Evolutionary conservation across 1,284 basidiomycete genomes (phyloP).

Genomic region (Marasmius sp.): DNA sequence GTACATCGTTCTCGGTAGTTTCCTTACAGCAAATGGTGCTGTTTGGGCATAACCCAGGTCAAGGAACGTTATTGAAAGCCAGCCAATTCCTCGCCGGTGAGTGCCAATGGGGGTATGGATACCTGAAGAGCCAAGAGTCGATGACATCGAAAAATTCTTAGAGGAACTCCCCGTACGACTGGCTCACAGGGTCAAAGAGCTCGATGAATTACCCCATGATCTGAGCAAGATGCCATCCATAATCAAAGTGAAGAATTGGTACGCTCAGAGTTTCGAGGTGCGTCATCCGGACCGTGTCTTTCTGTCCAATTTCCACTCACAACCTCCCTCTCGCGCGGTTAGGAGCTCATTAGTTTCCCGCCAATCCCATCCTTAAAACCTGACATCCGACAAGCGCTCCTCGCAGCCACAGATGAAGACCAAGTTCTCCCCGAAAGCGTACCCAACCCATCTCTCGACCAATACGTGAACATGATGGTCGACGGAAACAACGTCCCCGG

Average conservation of each 20-base stretch:
- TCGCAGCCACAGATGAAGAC: slow-evolving; percentile 43
- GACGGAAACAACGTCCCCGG: slow-evolving; percentile 19
- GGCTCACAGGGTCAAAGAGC: slow-evolving; percentile 94
- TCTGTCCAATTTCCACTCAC: neutral
- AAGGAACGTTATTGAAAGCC: slow-evolving; percentile 85
- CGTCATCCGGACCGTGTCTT: neutral
- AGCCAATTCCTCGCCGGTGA: slow-evolving; percentile 80
- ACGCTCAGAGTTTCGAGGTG: slow-evolving; percentile 97
- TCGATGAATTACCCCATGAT: slow-evolving; percentile 92
- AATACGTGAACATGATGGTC: slow-evolving; percentile 24
- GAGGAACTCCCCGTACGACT: slow-evolving; percentile 94
- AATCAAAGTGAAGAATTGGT: slow-evolving; percentile 97
- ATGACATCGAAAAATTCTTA: slow-evolving; percentile 25
- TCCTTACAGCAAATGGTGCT: slow-evolving; percentile 90
- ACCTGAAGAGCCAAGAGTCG: neutral
- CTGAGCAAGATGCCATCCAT: slow-evolving; percentile 93
- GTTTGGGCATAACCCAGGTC: slow-evolving; percentile 84
- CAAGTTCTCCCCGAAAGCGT: slow-evolving; percentile 59
- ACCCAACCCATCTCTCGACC: slow-evolving; percentile 67
- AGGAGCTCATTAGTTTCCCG: slow-evolving; percentile 90
- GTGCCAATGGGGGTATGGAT: slow-evolving; percentile 14
- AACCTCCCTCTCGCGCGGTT: slow-evolving; percentile 3
- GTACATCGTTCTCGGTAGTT: too few species aligned
- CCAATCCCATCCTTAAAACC: slow-evolving; percentile 63
- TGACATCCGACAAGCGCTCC: slow-evolving; percentile 69